These are phyloP conservation scores for Boletus subluridellus DNA, from an alignment of 1,284 basidiomycete genomes.

Conservation along the genomic window DNA sequence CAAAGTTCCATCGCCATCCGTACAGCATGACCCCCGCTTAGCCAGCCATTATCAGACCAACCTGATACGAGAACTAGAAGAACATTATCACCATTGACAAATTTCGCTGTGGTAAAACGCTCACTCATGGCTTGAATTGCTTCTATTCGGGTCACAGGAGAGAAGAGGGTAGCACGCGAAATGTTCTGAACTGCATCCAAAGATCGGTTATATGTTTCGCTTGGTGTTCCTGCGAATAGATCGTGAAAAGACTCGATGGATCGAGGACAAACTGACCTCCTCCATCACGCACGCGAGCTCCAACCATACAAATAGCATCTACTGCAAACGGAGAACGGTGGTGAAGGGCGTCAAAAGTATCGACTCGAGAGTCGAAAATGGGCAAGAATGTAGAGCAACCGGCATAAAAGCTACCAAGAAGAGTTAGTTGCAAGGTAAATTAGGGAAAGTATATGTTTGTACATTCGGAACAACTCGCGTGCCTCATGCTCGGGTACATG, in stretches of 20 bases:
- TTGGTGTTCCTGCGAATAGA: slow-evolving; percentile 48
- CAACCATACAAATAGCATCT: slow-evolving; percentile 86
- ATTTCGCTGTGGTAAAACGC: slow-evolving; percentile 27
- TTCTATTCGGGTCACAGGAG: slow-evolving; percentile 77
- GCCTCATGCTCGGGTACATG: slow-evolving; percentile 78
- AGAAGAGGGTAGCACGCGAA: slow-evolving; percentile 80
- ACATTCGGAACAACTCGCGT: slow-evolving; percentile 81
- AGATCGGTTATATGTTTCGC: slow-evolving; percentile 63
- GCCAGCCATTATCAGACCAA: slow-evolving; percentile 90
- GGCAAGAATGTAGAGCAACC: slow-evolving; percentile 89
- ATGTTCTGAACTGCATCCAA: slow-evolving; percentile 81
- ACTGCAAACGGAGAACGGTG: slow-evolving; percentile 82
- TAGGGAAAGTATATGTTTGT: not conserved
- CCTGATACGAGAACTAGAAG: slow-evolving; percentile 75
- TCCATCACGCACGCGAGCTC: slow-evolving; percentile 81
- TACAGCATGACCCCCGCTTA: slow-evolving; percentile 87
- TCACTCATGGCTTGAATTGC: slow-evolving; percentile 87
- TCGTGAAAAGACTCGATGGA: slow-evolving; percentile 1
- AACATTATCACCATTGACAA: slow-evolving; percentile 9
- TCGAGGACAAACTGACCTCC: slow-evolving; percentile 53
- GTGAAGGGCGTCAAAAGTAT: slow-evolving; percentile 78
- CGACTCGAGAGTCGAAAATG: slow-evolving; percentile 73
- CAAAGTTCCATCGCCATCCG: slow-evolving; percentile 90
- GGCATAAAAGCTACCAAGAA: slow-evolving; percentile 64
- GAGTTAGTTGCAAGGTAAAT: slow-evolving; percentile 5